These are phyloP conservation scores for Stropharia rugosoannulata DNA, from an alignment of 768 basidiomycete species.

Conservation along the genomic window DNA sequence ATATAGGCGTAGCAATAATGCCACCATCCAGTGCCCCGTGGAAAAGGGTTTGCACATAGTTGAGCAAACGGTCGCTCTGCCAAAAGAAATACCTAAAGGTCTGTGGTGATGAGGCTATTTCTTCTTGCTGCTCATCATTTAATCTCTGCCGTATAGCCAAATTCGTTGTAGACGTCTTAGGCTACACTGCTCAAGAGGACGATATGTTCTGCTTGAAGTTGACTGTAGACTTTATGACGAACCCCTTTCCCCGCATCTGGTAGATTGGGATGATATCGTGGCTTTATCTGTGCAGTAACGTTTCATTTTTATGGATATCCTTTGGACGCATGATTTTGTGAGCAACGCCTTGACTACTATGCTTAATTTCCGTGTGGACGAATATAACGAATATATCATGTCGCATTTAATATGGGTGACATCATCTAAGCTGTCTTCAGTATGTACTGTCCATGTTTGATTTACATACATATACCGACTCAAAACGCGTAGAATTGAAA, in stretches of 20 bases:
- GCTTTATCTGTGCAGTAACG: background rate
- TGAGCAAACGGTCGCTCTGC: conserved; percentile 80
- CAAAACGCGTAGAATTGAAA: too few species aligned
- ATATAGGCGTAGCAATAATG: conserved; percentile 69
- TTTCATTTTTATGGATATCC: background rate
- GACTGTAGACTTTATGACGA: conserved; percentile 71
- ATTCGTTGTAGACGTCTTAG: conserved; percentile 69
- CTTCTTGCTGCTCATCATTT: conserved; percentile 3
- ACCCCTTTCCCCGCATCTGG: conserved; percentile 34
- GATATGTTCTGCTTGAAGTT: conserved; percentile 82
- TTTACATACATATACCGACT: background rate
- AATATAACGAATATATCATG: too few species aligned
- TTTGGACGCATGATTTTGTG: background rate
- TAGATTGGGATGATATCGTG: conserved; percentile 9
- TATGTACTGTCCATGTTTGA: background rate
- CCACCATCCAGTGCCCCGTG: conserved; percentile 83
- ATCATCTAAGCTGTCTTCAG: background rate
- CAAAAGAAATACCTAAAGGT: conserved; percentile 88
- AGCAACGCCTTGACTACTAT: too few species aligned
- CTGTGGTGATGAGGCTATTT: background rate
- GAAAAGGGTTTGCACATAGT: conserved; percentile 69
- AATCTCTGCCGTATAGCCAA: conserved; percentile 57
- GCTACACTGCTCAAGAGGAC: conserved; percentile 70
- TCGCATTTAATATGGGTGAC: too few species aligned
- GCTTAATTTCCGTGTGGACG: too few species aligned